phyloP scores from a whole-genome alignment of 2,329 filamentous ascomycete genomes.

The Fusarium sp. region DNA sequence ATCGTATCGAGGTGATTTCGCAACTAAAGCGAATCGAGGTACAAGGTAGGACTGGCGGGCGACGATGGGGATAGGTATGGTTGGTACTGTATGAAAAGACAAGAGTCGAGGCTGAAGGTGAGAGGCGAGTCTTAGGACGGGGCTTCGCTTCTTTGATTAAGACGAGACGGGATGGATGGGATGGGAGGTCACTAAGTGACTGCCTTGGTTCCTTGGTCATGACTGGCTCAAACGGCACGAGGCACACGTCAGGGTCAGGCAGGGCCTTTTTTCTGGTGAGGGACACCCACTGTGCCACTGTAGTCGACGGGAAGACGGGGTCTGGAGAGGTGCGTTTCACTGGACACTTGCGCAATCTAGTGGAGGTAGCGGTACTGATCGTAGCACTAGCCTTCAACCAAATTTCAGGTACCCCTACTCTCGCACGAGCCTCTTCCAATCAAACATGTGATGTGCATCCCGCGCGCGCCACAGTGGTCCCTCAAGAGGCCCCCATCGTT shows the following conservation, averaged over 20 bases:
- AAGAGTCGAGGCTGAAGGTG: slow-evolving; percentile 40
- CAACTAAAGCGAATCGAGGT: slow-evolving; percentile 19
- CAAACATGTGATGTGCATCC: slow-evolving; percentile 37
- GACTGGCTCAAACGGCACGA: slow-evolving; percentile 39
- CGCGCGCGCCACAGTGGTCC: slow-evolving; percentile 22
- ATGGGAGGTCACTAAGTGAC: slow-evolving; percentile 39
- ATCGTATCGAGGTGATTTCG: slow-evolving; percentile 28
- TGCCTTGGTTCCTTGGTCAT: slow-evolving; percentile 41
- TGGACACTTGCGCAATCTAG: slow-evolving; percentile 14
- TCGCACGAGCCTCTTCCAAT: slow-evolving; percentile 19
- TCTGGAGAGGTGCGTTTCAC: slow-evolving; percentile 16
- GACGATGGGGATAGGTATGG: slow-evolving; percentile 15
- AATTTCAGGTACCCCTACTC: slow-evolving; percentile 6
- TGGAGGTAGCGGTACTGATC: slow-evolving; percentile 6
- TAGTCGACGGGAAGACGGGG: slow-evolving; percentile 33
- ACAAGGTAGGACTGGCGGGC: slow-evolving; percentile 18
- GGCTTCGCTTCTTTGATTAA: slow-evolving; percentile 40
- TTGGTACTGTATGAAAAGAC: slow-evolving; percentile 15
- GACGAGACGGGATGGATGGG: slow-evolving; percentile 32
- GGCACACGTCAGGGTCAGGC: slow-evolving; percentile 45
- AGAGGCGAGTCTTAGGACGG: slow-evolving; percentile 41
- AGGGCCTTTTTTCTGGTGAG: slow-evolving; percentile 37
- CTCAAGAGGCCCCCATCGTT: not conserved
- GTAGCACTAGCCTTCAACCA: fast-evolving
- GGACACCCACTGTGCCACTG: slow-evolving; percentile 35